phyloP scores from a whole-genome alignment of 2,329 filamentous ascomycete species.

The Pseudocercospora pini-densiflorae region DNA sequence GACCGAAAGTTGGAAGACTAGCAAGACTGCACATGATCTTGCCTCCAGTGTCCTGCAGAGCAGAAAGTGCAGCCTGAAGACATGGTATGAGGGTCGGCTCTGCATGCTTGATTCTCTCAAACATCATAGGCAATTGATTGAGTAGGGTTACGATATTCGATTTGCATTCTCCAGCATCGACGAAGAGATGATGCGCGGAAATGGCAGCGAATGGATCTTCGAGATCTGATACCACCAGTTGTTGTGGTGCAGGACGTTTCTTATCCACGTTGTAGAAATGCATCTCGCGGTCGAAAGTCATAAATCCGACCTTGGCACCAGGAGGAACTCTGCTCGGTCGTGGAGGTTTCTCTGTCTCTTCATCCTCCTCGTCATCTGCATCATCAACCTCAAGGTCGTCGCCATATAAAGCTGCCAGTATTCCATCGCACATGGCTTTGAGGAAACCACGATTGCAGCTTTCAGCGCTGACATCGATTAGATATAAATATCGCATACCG shows the following conservation, averaged over 20 bases:
- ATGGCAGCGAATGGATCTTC: slow-evolving; percentile 96
- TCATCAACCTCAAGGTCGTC: slow-evolving; percentile 59
- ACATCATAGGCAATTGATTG: slow-evolving; percentile 80
- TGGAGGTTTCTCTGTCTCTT: slow-evolving; percentile 49
- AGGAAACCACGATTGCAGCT: slow-evolving; percentile 89
- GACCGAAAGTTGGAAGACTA: slow-evolving; percentile 89
- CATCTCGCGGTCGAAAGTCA: slow-evolving; percentile 95
- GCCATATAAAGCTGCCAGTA: slow-evolving; percentile 82
- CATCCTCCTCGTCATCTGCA: slow-evolving; percentile 54
- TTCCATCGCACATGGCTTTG: slow-evolving; percentile 87
- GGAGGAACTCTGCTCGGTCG: slow-evolving; percentile 66
- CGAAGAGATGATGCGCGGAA: slow-evolving; percentile 81
- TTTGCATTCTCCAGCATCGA: slow-evolving; percentile 90
- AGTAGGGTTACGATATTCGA: slow-evolving; percentile 87
- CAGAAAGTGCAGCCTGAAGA: slow-evolving; percentile 80
- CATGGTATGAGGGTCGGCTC: slow-evolving; percentile 87
- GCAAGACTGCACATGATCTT: slow-evolving; percentile 89
- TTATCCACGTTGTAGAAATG: slow-evolving; percentile 96
- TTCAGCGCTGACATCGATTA: slow-evolving; percentile 93
- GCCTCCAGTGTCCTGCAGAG: slow-evolving; percentile 83
- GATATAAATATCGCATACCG: slow-evolving; percentile 83
- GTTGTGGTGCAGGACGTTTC: slow-evolving; percentile 83
- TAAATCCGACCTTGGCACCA: slow-evolving; percentile 87
- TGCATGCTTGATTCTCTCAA: slow-evolving; percentile 84
- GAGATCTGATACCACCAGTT: slow-evolving; percentile 98